Evolutionary conservation across 176 grass and related monocot species (phyloP).

Genomic region (Elaeis guineensis): DNA sequence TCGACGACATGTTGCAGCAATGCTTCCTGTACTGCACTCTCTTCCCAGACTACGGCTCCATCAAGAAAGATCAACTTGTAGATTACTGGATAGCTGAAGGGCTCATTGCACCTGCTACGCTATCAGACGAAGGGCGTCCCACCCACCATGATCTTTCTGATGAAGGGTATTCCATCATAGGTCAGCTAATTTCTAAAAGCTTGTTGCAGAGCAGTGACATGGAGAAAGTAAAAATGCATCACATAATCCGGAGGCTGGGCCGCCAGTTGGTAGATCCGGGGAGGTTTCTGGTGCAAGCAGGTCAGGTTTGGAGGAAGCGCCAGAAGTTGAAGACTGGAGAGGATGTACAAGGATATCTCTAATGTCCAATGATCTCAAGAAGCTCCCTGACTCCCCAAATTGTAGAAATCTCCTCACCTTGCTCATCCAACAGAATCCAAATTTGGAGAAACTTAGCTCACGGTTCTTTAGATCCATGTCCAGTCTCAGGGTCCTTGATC

Average conservation of each 20-base stretch:
- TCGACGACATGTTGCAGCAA: constrained; percentile 24
- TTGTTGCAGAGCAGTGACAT: constrained; percentile 46
- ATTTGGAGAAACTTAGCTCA: constrained; percentile 33
- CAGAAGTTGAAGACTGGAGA: constrained; percentile 23
- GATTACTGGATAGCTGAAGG: constrained; percentile 70
- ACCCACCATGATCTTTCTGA: not conserved
- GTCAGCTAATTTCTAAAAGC: constrained; percentile 31
- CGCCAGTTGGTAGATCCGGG: constrained; percentile 20
- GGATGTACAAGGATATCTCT: constrained; percentile 46
- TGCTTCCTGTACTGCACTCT: constrained; percentile 71
- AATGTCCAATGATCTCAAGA: constrained; percentile 64
- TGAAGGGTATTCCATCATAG: constrained; percentile 37
- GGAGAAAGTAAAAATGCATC: constrained; percentile 59
- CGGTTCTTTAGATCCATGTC: constrained; percentile 49
- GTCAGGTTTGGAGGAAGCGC: constrained; percentile 39
- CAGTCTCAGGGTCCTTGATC: constrained; percentile 63
- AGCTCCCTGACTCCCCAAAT: constrained; percentile 33
- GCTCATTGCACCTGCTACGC: constrained; percentile 11
- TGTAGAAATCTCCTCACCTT: constrained; percentile 45
- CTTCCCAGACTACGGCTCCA: constrained; percentile 56
- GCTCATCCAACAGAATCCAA: constrained; percentile 62
- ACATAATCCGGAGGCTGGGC: constrained; percentile 44
- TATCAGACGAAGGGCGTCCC: too few relatives aligned
- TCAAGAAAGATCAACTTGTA: constrained; percentile 46
- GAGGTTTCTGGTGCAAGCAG: constrained; percentile 40